Conservation (phyloP, 805 yeast genomes). For the Zygosaccharomyces gambellarensis region DNA sequence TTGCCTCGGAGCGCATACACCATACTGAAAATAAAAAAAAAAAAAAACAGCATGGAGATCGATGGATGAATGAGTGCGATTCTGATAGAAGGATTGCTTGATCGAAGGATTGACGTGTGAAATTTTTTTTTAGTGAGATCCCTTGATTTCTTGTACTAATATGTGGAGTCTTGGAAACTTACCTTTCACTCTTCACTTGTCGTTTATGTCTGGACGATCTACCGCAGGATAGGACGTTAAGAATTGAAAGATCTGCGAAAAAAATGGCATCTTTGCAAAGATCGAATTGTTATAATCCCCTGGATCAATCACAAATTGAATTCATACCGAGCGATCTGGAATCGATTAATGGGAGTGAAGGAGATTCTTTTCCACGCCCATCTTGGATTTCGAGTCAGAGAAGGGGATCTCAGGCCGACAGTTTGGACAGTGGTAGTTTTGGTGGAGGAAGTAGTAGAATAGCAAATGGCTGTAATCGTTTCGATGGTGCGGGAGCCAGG, state of each 20-base stretch:
- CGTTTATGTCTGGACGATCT: no score
- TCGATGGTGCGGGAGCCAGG: no score
- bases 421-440: neutral
- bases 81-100: neutral
- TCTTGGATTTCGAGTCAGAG: slow-evolving; percentile 8
- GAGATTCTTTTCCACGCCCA: slow-evolving; percentile 15
- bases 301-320: slow-evolving; percentile 22
- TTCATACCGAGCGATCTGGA: slow-evolving; percentile 19
- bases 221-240: no score
- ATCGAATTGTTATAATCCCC: slow-evolving; percentile 14
- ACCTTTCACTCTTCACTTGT: no score
- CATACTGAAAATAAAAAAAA: neutral
- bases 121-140: neutral
- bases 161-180: neutral
- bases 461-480: no score
- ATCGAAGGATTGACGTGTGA: neutral
- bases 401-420: neutral
- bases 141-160: neutral
- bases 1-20: neutral
- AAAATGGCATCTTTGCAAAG: neutral
- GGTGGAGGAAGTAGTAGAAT: neutral
- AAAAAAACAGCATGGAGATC: neutral
- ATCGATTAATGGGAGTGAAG: slow-evolving; percentile 10
- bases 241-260: no score
- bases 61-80: neutral